Evolutionary conservation across 2,329 filamentous ascomycete species (phyloP), one percentile per base, ranked within the genome.

Genomic region (Botrytis hyacinthi): DNA sequence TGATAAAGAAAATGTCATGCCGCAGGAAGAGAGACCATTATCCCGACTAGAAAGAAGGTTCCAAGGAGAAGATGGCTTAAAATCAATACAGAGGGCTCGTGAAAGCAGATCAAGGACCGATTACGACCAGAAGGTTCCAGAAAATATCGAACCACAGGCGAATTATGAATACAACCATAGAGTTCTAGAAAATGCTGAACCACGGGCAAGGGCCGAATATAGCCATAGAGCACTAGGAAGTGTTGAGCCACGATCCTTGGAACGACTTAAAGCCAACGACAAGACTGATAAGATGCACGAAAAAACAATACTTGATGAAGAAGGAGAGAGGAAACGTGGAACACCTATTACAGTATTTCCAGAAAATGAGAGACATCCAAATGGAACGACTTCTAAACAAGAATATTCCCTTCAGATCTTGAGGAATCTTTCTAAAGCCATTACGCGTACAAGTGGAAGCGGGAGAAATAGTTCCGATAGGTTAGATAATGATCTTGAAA

Each of bases 401-500:
- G 62, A 68, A 67, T 42, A 76, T 75, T 75, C 63, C 51, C 71
- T 73, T 35, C 46, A 59, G n/a, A 70, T 71, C 48, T 44, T 73
- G 18, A 62, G 72, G 20, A 73, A 73, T 9, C 61, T 73, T 12
- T 73, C 72, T 9, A 73, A 71, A 51, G 51, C 72, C 8, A 61
- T 73, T 26, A 71, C 51, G 12, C 22, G 48, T 46, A 73, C 59
- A 42, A 70, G 12, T 59, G 66, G 65, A 9, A 75, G 59, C 32
- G 48, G 35, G 29, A 74, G 44, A 32, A 77, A 69, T 48, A 71
- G 68, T 40, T 66, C 74, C 18, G 71, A 73, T 60, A 78, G 78
- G 57, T 78, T 76, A 46, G 78, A 79, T 60, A 54, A 42, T 26
- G 74, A 79, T 73, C 77, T 77, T 14, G 78, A 79, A 68, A 77